A percentile compares a stretch with the other conserved stretches of the same genome.
Conservation (phyloP, 2,329 filamentous ascomycete genomes). For the Fusarium robinianum region DNA sequence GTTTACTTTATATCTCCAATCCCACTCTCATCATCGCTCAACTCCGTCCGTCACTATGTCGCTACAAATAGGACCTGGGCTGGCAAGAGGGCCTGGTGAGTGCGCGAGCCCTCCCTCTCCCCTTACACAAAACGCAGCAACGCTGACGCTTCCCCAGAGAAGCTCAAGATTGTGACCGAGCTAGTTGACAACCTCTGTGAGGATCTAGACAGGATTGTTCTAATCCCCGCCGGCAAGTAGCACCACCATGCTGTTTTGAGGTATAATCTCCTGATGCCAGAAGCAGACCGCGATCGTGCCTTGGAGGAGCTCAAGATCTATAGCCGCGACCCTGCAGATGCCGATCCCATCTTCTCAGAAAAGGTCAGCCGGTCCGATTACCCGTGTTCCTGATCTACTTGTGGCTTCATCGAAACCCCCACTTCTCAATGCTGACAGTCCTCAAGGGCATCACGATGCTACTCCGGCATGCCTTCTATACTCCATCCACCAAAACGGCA, state of each 20-base stretch:
- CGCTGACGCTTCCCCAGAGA: constrained; percentile 52
- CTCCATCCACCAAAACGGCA: constrained; percentile 63
- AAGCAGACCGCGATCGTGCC: constrained; percentile 63
- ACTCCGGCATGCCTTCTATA: constrained; percentile 73
- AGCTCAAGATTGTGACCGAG: constrained; percentile 68
- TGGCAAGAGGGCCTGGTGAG: constrained; percentile 51
- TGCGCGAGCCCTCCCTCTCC: constrained; percentile 4
- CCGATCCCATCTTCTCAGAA: constrained; percentile 83
- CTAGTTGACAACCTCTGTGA: constrained; percentile 65
- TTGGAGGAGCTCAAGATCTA: constrained; percentile 70
- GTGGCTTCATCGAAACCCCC: constrained; percentile 2
- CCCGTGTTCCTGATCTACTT: not conserved
- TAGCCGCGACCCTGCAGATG: constrained; percentile 69
- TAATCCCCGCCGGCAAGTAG: constrained; percentile 61
- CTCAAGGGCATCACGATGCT: constrained; percentile 74
- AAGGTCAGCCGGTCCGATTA: constrained; percentile 57
- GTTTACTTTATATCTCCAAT: not conserved
- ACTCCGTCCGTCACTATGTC: constrained; percentile 30
- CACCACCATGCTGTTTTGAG: not conserved
- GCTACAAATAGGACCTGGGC: constrained; percentile 35
- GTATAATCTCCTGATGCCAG: constrained; percentile 17
- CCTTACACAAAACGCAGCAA: not conserved
- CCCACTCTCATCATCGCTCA: not conserved
- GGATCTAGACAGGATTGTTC: constrained; percentile 63
- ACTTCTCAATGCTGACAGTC: constrained; percentile 20